These are phyloP conservation scores for Platanus orientalis DNA, from an alignment of 164 flowering plant species.

Conservation along the genomic window DNA sequence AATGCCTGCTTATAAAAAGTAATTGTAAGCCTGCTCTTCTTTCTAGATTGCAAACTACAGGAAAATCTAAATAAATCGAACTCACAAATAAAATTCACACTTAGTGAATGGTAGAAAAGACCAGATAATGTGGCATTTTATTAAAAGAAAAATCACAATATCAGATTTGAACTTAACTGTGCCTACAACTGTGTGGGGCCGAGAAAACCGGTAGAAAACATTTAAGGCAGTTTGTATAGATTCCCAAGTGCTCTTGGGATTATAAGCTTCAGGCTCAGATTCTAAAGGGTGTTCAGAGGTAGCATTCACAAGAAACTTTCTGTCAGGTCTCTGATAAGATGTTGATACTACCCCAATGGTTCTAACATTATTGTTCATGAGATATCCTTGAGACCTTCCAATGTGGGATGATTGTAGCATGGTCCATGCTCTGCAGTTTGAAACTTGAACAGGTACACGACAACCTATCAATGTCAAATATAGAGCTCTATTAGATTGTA, in stretches of 20 bases:
- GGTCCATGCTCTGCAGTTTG: slow-evolving; percentile 22
- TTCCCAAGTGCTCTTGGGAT: slow-evolving; percentile 25
- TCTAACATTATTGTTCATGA: slow-evolving; percentile 13
- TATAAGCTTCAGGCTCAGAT: slow-evolving; percentile 48
- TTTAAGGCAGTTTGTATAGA: slow-evolving; percentile 32
- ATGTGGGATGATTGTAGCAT: slow-evolving; percentile 9
- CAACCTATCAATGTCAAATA: slow-evolving; percentile 15
- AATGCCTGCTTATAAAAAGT: slow-evolving; percentile 54
- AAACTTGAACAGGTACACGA: slow-evolving; percentile 20
- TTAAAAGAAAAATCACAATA: background rate
- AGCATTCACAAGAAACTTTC: slow-evolving; percentile 34
- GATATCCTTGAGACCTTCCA: slow-evolving; percentile 21
- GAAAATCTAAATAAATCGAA: slow-evolving; percentile 2
- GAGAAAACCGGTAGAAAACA: slow-evolving; percentile 82
- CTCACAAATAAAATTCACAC: slow-evolving; percentile 2
- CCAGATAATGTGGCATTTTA: background rate
- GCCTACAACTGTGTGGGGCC: slow-evolving; percentile 94
- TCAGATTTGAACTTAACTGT: slow-evolving; percentile 58
- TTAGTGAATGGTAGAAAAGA: background rate
- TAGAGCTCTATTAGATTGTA: no score
- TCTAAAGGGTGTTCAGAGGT: slow-evolving; percentile 49
- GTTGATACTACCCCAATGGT: slow-evolving; percentile 8
- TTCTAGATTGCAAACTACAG: slow-evolving; percentile 2
- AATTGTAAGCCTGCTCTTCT: slow-evolving; percentile 9
- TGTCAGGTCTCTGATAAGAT: slow-evolving; percentile 15